phyloP scores from a whole-genome alignment of 495 filamentous ascomycete genomes.

The Xylaria grammica region DNA sequence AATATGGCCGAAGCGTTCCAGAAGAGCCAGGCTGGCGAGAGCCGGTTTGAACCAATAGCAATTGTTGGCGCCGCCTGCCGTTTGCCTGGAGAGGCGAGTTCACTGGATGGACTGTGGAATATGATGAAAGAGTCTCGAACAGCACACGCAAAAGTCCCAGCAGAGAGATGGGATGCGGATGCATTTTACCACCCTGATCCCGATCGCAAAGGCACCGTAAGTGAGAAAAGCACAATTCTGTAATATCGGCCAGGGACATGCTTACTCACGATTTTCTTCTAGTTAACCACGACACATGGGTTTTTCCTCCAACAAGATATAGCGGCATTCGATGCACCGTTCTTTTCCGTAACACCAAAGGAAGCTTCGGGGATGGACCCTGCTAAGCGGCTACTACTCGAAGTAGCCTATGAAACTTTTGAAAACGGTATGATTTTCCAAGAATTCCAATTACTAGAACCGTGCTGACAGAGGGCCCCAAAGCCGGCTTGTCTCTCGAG shows the following conservation, averaged over 20 bases:
- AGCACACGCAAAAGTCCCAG: constrained; percentile 53
- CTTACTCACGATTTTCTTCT: neutral
- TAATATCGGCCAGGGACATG: neutral
- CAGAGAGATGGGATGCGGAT: constrained; percentile 67
- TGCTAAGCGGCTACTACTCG: constrained; percentile 46
- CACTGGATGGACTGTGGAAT: constrained; percentile 46
- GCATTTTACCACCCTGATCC: constrained; percentile 67
- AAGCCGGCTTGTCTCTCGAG: constrained; percentile 48
- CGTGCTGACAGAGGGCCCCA: neutral
- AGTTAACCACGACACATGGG: constrained; percentile 46
- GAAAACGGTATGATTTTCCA: constrained; percentile 46
- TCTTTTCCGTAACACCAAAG: constrained; percentile 51
- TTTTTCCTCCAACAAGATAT: constrained; percentile 59
- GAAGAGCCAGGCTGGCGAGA: neutral
- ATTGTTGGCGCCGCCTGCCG: constrained; percentile 51
- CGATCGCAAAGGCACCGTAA: constrained; percentile 37
- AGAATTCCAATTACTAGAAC: neutral
- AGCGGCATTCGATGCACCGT: constrained; percentile 50
- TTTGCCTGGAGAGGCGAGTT: constrained; percentile 48
- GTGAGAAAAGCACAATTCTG: neutral
- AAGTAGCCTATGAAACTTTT: constrained; percentile 57
- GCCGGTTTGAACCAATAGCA: constrained; percentile 36
- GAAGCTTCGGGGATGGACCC: constrained; percentile 55
- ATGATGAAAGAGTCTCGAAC: constrained; percentile 40
- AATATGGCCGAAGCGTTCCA: neutral